Percentiles rank a stretch among this genome's conserved stretches.
These are phyloP conservation scores for Cutaneotrichosporon sp. DNA, from an alignment of 1,284 basidiomycete species.

Conservation along the genomic window DNA sequence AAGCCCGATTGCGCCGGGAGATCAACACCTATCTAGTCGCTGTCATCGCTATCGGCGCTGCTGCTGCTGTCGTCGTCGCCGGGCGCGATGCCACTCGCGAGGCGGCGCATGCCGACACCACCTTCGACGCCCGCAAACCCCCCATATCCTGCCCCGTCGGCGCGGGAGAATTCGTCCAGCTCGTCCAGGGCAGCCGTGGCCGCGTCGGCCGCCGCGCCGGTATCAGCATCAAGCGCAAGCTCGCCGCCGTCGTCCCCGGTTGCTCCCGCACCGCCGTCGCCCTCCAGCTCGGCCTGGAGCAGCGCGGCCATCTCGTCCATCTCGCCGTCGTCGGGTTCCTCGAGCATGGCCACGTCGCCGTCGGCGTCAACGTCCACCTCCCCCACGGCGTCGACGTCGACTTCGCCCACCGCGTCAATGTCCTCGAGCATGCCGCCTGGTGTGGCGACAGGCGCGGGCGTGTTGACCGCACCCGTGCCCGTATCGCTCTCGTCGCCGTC, in stretches of 20 bases:
- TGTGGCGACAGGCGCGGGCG: background rate
- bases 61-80: slow-evolving; percentile 24
- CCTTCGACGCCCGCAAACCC: slow-evolving; percentile 25
- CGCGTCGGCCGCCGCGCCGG: slow-evolving; percentile 11
- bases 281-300: slow-evolving; percentile 31
- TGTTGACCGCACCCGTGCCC: slow-evolving; percentile 2
- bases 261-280: slow-evolving; percentile 40
- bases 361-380: slow-evolving; percentile 17
- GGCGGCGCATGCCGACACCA: slow-evolving; percentile 34
- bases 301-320: slow-evolving; percentile 41
- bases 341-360: slow-evolving; percentile 16
- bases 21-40: too few species aligned
- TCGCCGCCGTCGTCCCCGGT: background rate
- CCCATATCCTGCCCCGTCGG: slow-evolving; percentile 5
- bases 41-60: slow-evolving; percentile 31
- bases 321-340: slow-evolving; percentile 21
- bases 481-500: slow-evolving; percentile 26
- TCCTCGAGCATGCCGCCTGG: slow-evolving; percentile 1
- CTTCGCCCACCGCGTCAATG: slow-evolving; percentile 23
- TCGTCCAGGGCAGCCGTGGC: slow-evolving; percentile 24
- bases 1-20: too few species aligned
- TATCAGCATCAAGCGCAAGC: background rate
- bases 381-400: slow-evolving; percentile 18
- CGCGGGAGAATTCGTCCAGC: slow-evolving; percentile 6
- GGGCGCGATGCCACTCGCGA: slow-evolving; percentile 22